phyloP scores from a whole-genome alignment of 108 stramenopile genomes.

The Conticribra guillardii region DNA sequence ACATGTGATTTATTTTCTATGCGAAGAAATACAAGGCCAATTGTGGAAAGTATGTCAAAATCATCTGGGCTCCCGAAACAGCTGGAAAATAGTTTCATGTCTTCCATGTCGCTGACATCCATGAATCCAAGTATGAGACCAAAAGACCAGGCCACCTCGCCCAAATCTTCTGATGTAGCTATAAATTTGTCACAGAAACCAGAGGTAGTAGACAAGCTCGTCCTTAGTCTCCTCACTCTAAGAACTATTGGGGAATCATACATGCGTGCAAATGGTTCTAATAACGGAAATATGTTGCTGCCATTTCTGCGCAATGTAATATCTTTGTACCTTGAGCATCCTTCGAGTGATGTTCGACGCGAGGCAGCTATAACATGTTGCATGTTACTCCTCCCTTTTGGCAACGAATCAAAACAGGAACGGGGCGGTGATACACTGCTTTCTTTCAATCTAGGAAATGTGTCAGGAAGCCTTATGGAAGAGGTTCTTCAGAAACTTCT shows the following conservation, averaged over 20 bases:
- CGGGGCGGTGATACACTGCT: constrained; percentile 21
- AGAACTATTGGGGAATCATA: constrained; percentile 79
- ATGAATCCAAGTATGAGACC: constrained; percentile 35
- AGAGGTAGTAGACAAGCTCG: constrained; percentile 61
- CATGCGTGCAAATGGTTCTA: constrained; percentile 59
- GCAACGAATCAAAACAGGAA: background rate
- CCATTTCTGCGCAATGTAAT: constrained; percentile 88
- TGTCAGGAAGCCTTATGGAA: constrained; percentile 78
- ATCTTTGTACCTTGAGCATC: constrained; percentile 73
- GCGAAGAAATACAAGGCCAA: constrained; percentile 28
- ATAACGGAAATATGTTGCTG: constrained; percentile 72
- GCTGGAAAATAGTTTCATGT: constrained; percentile 24
- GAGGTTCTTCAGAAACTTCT: constrained; percentile 82
- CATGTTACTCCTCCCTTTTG: constrained; percentile 71
- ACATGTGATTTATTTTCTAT: constrained; percentile 28
- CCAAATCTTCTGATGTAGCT: background rate
- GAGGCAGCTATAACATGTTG: constrained; percentile 88
- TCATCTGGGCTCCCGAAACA: constrained; percentile 7
- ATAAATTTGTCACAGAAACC: constrained; percentile 65
- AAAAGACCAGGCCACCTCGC: background rate
- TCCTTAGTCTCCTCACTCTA: constrained; percentile 86
- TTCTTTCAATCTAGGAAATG: constrained; percentile 53
- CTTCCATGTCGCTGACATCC: constrained; percentile 34
- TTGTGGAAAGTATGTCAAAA: constrained; percentile 15
- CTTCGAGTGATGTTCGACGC: constrained; percentile 76